Percentiles rank a stretch among this genome's conserved stretches.
Evolutionary conservation across 345 rosid species (phyloP).

Genomic region (Rhizophora apiculata): DNA sequence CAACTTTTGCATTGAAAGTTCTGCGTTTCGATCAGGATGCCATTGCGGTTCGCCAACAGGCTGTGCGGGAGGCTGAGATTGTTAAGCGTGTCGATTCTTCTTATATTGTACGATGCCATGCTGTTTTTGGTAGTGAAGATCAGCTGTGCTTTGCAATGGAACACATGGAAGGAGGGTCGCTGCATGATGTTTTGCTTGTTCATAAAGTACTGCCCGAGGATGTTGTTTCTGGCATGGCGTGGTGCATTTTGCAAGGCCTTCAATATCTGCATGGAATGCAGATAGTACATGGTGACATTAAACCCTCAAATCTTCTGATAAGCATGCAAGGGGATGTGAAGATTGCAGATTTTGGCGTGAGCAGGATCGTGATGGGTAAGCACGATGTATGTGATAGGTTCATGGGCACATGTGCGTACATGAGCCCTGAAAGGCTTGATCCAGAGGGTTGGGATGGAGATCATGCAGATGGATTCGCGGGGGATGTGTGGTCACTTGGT

Average conservation of each 20-base stretch:
- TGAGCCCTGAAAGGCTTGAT: conserved; percentile 70
- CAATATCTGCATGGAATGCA: conserved; percentile 44
- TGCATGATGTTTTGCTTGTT: conserved; percentile 32
- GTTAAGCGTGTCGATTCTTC: conserved; percentile 47
- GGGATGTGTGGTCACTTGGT: conserved; percentile 67
- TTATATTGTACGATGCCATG: conserved; percentile 49
- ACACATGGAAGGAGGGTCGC: conserved; percentile 56
- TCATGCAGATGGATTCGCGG: conserved; percentile 39
- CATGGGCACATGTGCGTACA: conserved; percentile 66
- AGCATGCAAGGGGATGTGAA: conserved; percentile 47
- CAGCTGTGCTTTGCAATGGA: conserved; percentile 63
- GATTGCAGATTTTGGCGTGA: conserved; percentile 72
- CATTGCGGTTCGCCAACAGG: conserved; percentile 21
- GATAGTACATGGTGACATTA: conserved; percentile 67
- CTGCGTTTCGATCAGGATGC: conserved; percentile 36
- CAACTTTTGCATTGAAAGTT: conserved; percentile 48
- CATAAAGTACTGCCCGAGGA: conserved; percentile 28
- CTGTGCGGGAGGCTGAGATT: conserved; percentile 46
- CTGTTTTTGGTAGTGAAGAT: conserved; percentile 31
- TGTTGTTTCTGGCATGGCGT: conserved; percentile 35
- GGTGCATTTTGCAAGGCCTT: conserved; percentile 43
- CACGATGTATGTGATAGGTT: conserved; percentile 15
- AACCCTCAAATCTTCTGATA: conserved; percentile 61
- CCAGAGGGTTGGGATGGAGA: conserved; percentile 49
- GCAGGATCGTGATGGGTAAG: conserved; percentile 32